Evolutionary conservation across 805 yeast species (phyloP).

Genomic region (Hagleromyces aurorensis): DNA sequence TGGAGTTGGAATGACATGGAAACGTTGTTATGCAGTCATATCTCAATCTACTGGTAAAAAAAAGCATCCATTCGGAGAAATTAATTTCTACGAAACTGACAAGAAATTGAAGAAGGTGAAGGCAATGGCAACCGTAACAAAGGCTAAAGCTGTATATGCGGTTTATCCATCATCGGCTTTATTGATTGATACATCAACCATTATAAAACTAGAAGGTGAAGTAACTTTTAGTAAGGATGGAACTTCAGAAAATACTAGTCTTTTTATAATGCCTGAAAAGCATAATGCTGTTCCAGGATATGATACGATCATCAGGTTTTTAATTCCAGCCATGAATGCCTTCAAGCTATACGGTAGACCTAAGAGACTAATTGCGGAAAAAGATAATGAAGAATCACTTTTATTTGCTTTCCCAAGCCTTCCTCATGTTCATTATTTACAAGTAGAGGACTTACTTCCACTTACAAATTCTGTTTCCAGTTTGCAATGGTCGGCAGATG

Average conservation of each 20-base stretch:
- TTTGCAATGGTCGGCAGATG: conserved; percentile 46
- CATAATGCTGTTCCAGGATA: conserved; percentile 67
- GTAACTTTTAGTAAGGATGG: conserved; percentile 51
- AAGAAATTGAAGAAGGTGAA: conserved; percentile 58
- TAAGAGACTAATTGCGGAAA: conserved; percentile 48
- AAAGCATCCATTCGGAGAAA: conserved; percentile 46
- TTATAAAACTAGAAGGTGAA: conserved; percentile 82
- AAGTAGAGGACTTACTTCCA: conserved; percentile 48
- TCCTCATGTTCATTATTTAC: conserved; percentile 58
- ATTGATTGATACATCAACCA: conserved; percentile 78
- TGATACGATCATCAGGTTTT: conserved; percentile 64
- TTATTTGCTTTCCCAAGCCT: conserved; percentile 68
- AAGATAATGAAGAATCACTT: conserved; percentile 45
- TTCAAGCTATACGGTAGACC: conserved; percentile 74
- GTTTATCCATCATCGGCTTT: conserved; percentile 83
- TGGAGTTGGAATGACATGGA: conserved; percentile 98
- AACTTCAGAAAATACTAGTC: conserved; percentile 37
- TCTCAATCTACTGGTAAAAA: conserved; percentile 53
- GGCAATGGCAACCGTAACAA: conserved; percentile 71
- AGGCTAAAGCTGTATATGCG: conserved; percentile 71
- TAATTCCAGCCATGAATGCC: conserved; percentile 62
- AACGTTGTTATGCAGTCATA: conserved; percentile 83
- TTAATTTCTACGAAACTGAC: conserved; percentile 76
- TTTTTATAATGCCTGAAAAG: conserved; percentile 58
- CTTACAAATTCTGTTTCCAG: conserved; percentile 32